phyloP scores from a whole-genome alignment of 2,329 filamentous ascomycete genomes.

The Aspergillus quadricinctus region DNA sequence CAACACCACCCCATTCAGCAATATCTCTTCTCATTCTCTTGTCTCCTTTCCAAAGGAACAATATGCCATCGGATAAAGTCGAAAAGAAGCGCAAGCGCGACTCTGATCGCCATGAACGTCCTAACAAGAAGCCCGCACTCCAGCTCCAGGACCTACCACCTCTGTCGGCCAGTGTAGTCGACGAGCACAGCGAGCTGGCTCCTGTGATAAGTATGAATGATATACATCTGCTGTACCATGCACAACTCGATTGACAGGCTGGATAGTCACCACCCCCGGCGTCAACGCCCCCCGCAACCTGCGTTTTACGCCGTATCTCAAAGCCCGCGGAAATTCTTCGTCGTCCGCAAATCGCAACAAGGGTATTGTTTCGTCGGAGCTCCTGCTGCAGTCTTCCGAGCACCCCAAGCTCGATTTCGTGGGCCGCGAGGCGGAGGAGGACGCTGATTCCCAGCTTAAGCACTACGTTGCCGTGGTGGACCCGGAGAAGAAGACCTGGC shows the following conservation, averaged over 20 bases:
- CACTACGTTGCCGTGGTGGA: slow-evolving; percentile 62
- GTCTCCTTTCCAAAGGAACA: neutral
- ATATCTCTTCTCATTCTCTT: neutral
- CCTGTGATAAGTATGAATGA: slow-evolving; percentile 46
- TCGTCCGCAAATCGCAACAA: slow-evolving; percentile 28
- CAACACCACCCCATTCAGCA: neutral
- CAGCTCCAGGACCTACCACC: slow-evolving; percentile 33
- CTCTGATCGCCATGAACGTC: slow-evolving; percentile 40
- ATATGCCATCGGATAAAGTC: slow-evolving; percentile 31
- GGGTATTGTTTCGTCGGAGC: slow-evolving; percentile 41
- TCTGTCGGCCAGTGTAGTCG: slow-evolving; percentile 44
- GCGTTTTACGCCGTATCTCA: slow-evolving; percentile 41
- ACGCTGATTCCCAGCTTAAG: slow-evolving; percentile 49
- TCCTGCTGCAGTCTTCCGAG: slow-evolving; percentile 58
- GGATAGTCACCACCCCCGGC: slow-evolving; percentile 33
- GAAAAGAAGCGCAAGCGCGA: slow-evolving; percentile 52
- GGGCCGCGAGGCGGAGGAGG: slow-evolving; percentile 48
- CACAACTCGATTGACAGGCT: neutral
- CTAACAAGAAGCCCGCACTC: slow-evolving; percentile 47
- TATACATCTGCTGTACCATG: neutral
- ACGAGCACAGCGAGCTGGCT: slow-evolving; percentile 45
- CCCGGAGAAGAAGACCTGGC: slow-evolving; percentile 48
- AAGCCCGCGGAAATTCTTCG: slow-evolving; percentile 44
- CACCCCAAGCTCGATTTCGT: slow-evolving; percentile 59
- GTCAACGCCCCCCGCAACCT: slow-evolving; percentile 28